These are phyloP conservation scores for Cryptococcus sp. DNA, from an alignment of 1,284 basidiomycete species.

Conservation along the genomic window DNA sequence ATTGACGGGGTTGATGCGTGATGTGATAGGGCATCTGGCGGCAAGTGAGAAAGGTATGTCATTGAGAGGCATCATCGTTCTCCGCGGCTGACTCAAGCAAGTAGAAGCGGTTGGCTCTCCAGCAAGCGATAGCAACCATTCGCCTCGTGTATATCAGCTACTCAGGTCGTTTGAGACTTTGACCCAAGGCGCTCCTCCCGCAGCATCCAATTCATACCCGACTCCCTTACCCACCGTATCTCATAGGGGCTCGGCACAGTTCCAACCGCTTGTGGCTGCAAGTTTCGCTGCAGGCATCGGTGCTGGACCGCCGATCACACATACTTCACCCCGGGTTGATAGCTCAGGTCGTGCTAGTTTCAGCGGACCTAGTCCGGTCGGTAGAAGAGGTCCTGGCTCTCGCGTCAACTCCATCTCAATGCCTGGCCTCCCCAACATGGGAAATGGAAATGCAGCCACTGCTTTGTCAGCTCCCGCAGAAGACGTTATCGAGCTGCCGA, in stretches of 20 bases:
- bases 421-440: neutral
- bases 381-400: neutral
- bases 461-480: constrained; percentile 10
- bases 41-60: constrained; percentile 39
- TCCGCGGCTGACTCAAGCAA: neutral
- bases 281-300: constrained; percentile 5
- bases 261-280: neutral
- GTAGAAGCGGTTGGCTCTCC: constrained; percentile 20
- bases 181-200: constrained; percentile 14
- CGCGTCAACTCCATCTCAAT: neutral
- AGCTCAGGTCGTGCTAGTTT: constrained; percentile 13
- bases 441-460: neutral
- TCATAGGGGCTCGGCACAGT: neutral
- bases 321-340: constrained; percentile 17
- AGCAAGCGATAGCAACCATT: constrained; percentile 19
- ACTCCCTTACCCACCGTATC: too few relatives aligned
- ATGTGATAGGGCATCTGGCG: constrained; percentile 40
- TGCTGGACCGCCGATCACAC: constrained; percentile 6
- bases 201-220: neutral
- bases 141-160: constrained; percentile 28
- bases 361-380: constrained; percentile 4
- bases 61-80: neutral
- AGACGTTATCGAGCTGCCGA: constrained; percentile 25
- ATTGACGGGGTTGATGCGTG: constrained; percentile 35
- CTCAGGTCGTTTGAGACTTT: constrained; percentile 23